phyloP scores from a whole-genome alignment of 2,329 filamentous ascomycete species.

The Curvularia verruculosa region DNA sequence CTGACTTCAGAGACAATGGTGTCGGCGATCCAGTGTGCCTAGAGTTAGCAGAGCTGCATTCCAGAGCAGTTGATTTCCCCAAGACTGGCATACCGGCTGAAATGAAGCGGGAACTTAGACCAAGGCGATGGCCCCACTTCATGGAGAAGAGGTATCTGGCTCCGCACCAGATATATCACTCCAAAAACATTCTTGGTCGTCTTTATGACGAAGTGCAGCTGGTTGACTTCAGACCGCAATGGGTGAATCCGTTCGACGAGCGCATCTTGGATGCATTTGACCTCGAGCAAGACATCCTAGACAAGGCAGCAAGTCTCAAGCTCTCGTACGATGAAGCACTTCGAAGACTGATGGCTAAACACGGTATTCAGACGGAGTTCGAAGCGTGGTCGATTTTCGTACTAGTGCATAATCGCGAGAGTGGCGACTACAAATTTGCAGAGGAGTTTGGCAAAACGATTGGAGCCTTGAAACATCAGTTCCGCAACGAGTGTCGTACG shows the following conservation, averaged over 20 bases:
- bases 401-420: conserved; percentile 72
- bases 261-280: conserved; percentile 71
- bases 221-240: conserved; percentile 75
- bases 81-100: conserved; percentile 83
- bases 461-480: conserved; percentile 69
- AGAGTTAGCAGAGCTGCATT: conserved; percentile 79
- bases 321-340: conserved; percentile 76
- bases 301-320: conserved; percentile 71
- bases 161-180: conserved; percentile 64
- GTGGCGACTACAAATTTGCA: conserved; percentile 81
- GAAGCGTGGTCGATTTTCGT: conserved; percentile 91
- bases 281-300: conserved; percentile 61
- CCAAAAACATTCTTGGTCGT: conserved; percentile 73
- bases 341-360: conserved; percentile 80
- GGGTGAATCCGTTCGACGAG: conserved; percentile 73
- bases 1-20: conserved; percentile 68
- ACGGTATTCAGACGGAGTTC: conserved; percentile 84
- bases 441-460: conserved; percentile 79
- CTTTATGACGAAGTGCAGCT: conserved; percentile 79
- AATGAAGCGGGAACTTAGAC: conserved; percentile 67
- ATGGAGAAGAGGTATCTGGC: conserved; percentile 71
- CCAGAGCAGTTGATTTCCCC: conserved; percentile 89
- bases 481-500: conserved; percentile 69
- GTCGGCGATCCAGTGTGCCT: conserved; percentile 72
- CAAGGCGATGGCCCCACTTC: conserved; percentile 78